A percentile compares a stretch with the other conserved stretches of the same genome.
These are phyloP conservation scores for Graphilbum sp. DNA, from an alignment of 2,329 filamentous ascomycete species.

Conservation along the genomic window DNA sequence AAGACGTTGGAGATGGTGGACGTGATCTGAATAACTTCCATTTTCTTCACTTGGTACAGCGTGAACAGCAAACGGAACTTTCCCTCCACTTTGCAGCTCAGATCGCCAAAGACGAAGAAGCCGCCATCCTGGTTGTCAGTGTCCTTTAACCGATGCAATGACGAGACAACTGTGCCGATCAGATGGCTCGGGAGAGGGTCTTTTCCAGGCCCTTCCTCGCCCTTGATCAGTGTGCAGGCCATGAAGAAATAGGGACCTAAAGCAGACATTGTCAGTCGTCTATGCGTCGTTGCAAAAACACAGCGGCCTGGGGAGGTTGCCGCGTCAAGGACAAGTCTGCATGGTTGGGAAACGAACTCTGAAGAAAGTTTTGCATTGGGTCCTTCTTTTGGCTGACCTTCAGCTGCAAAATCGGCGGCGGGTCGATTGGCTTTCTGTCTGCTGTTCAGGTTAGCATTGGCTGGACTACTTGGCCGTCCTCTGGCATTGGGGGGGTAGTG, in stretches of 20 bases:
- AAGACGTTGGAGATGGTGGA: slow-evolving; percentile 49
- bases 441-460: slow-evolving; percentile 4
- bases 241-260: slow-evolving; percentile 33
- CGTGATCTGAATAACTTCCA: slow-evolving; percentile 18
- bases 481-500: too few relatives aligned
- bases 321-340: too few relatives aligned
- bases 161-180: slow-evolving; percentile 61
- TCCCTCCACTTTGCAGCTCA: slow-evolving; percentile 63
- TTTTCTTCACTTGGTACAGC: slow-evolving; percentile 50
- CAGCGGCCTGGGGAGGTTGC: too few relatives aligned
- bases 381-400: slow-evolving; percentile 29
- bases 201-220: slow-evolving; percentile 23
- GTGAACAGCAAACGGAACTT: slow-evolving; percentile 59
- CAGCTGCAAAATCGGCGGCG: slow-evolving; percentile 70
- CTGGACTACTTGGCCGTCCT: neutral
- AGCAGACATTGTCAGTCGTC: neutral
- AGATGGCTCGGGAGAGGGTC: slow-evolving; percentile 33
- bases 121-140: slow-evolving; percentile 60
- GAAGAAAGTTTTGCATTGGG: slow-evolving; percentile 29
- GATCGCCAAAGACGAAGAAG: slow-evolving; percentile 82
- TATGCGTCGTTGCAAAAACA: too few relatives aligned
- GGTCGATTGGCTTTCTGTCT: slow-evolving; percentile 79
- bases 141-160: slow-evolving; percentile 68
- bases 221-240: slow-evolving; percentile 24
- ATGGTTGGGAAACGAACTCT: slow-evolving; percentile 43